These are phyloP conservation scores for Chalaropsis ovoidea DNA, from an alignment of 2,329 filamentous ascomycete genomes.

Conservation along the genomic window DNA sequence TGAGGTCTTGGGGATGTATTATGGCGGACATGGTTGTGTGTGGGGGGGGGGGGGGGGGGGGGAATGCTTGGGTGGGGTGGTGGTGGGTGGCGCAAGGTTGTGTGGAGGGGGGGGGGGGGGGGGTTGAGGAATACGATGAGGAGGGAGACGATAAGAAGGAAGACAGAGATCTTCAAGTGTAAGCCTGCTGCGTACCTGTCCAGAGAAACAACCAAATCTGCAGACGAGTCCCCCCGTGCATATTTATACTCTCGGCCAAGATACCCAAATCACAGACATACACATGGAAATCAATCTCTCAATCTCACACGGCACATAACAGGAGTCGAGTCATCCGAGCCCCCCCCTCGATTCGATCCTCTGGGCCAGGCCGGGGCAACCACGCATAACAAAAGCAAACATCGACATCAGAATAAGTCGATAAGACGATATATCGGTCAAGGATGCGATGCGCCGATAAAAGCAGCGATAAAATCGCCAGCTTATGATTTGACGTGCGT, in stretches of 20 bases:
- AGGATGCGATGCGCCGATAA: not conserved
- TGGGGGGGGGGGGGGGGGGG: not conserved
- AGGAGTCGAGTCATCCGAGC: conserved; percentile 1
- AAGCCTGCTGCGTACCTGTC: not conserved
- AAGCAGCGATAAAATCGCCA: not conserved
- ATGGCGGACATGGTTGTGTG: conserved; percentile 10
- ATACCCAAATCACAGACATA: not conserved
- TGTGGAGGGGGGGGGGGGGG: too few species aligned
- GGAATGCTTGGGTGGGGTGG: not conserved
- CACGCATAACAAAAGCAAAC: not conserved
- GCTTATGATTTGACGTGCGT: not conserved
- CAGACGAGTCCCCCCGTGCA: not conserved
- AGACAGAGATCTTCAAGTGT: not conserved
- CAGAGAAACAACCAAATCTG: not conserved
- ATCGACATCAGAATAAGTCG: conserved; percentile 1
- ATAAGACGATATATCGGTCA: conserved; percentile 10
- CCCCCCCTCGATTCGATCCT: too few species aligned
- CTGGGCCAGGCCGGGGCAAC: not conserved
- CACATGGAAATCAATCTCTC: not conserved
- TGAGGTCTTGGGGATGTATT: conserved; percentile 19
- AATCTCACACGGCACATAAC: not conserved
- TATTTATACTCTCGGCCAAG: conserved; percentile 1
- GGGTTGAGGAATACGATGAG: not conserved
- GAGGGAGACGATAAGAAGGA: not conserved
- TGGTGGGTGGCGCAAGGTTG: too few species aligned